These are phyloP conservation scores for Entonaema liquescens DNA, from an alignment of 495 filamentous ascomycete species.

Conservation along the genomic window DNA sequence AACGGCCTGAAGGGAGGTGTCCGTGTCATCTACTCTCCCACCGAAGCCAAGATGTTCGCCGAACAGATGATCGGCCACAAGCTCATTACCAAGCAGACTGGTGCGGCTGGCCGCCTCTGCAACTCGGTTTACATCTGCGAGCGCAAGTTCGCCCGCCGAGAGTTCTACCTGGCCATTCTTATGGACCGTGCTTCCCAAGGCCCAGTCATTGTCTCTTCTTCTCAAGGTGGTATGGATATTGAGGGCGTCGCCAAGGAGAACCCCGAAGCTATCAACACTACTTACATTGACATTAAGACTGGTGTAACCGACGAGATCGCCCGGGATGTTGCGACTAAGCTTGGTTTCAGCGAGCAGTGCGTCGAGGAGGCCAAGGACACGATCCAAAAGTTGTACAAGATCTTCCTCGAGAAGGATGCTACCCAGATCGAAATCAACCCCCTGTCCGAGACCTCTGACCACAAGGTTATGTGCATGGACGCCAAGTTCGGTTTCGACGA, in stretches of 20 bases:
- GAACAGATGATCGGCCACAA: slow-evolving; percentile 99
- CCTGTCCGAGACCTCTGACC: slow-evolving; percentile 94
- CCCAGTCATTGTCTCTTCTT: slow-evolving; percentile 96
- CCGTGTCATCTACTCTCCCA: slow-evolving; percentile 92
- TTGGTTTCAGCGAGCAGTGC: slow-evolving; percentile 97
- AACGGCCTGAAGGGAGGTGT: slow-evolving; percentile 99
- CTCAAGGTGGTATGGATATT: slow-evolving; percentile 99
- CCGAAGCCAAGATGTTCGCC: slow-evolving; percentile 93
- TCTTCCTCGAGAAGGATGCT: slow-evolving; percentile 97
- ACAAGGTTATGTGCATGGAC: slow-evolving; percentile 98
- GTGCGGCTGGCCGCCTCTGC: slow-evolving; percentile 87
- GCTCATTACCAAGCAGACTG: slow-evolving; percentile 99
- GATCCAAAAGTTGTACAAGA: slow-evolving; percentile 98
- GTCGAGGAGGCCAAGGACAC: slow-evolving; percentile 92
- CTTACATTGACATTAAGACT: slow-evolving; percentile 89
- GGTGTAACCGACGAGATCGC: slow-evolving; percentile 97
- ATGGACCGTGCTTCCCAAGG: slow-evolving; percentile 94
- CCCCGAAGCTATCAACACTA: slow-evolving; percentile 93
- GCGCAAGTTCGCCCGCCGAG: slow-evolving; percentile 97
- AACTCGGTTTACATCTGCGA: slow-evolving; percentile 98
- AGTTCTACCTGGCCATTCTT: slow-evolving; percentile 97
- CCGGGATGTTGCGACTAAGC: slow-evolving; percentile 83
- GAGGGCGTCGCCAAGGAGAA: slow-evolving; percentile 97
- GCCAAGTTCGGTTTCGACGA: slow-evolving; percentile 98
- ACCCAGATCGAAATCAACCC: slow-evolving; percentile 99